A percentile compares a stretch with the other conserved stretches of the same genome.
phyloP scores from a whole-genome alignment of 2,329 filamentous ascomycete species.

The Alternaria metachromatica region DNA sequence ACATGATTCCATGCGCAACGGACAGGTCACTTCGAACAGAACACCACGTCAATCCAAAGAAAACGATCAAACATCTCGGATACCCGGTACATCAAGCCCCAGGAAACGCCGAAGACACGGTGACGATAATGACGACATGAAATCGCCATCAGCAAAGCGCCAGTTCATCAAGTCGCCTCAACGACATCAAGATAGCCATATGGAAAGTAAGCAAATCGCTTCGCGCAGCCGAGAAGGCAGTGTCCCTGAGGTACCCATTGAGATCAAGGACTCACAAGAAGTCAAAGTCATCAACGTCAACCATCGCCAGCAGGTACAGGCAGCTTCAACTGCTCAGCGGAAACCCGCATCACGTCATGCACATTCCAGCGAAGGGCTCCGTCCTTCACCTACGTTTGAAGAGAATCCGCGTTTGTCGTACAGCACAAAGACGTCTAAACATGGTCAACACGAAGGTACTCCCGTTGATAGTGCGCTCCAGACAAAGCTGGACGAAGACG shows the following conservation, averaged over 20 bases:
- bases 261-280: constrained; percentile 39
- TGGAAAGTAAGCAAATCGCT: neutral
- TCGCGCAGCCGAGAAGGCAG: constrained; percentile 16
- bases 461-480: neutral
- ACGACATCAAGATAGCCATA: neutral
- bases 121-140: neutral
- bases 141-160: constrained; percentile 3
- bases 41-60: neutral
- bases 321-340: neutral
- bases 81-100: neutral
- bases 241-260: constrained; percentile 25
- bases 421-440: neutral
- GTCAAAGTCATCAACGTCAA: neutral
- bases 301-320: neutral
- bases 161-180: neutral
- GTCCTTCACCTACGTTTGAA: constrained; percentile 7
- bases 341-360: neutral
- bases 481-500: neutral
- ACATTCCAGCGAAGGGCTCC: neutral
- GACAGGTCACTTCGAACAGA: neutral
- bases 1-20: neutral
- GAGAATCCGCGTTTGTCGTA: neutral
- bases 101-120: constrained; percentile 9
- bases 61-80: neutral
- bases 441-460: neutral